These are phyloP conservation scores for Dactylonectria macrodidyma DNA, from an alignment of 2,329 filamentous ascomycete genomes.

Conservation along the genomic window DNA sequence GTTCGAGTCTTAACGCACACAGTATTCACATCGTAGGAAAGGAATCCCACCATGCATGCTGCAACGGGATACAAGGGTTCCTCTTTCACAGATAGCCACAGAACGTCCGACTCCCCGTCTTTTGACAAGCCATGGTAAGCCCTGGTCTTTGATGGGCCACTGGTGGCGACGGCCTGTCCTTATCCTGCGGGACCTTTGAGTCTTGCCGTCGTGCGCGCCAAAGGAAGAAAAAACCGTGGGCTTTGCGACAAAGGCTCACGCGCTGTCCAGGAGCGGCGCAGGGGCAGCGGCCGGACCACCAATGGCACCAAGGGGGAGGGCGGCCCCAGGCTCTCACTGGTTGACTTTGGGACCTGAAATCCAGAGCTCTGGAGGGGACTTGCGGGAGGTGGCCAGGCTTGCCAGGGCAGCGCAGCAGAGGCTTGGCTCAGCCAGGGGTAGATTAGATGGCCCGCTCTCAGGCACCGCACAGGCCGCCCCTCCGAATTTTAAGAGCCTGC, in stretches of 20 bases:
- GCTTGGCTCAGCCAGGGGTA: conserved; percentile 44
- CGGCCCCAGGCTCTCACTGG: conserved; percentile 34
- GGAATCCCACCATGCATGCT: no score
- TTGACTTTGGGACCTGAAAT: conserved; percentile 25
- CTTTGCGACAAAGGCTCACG: conserved; percentile 20
- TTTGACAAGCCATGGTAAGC: no score
- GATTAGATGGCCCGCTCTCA: conserved; percentile 39
- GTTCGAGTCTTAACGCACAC: no score
- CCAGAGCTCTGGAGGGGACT: conserved; percentile 22
- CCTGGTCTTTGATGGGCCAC: no score
- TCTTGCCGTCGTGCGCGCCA: background rate
- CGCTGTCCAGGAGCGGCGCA: conserved; percentile 33
- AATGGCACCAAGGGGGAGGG: conserved; percentile 33
- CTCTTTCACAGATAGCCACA: no score
- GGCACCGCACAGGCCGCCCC: conserved; percentile 33
- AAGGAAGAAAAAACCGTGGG: conserved; percentile 16
- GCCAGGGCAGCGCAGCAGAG: conserved; percentile 25
- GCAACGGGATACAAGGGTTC: no score
- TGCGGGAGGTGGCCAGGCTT: conserved; percentile 31
- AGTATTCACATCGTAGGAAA: no score
- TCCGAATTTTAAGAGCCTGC: conserved; percentile 46
- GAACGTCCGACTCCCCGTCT: no score
- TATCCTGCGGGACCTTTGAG: no score
- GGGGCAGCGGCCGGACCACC: conserved; percentile 27
- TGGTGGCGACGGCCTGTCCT: no score